Base-by-base conservation (phyloP, 2,329 filamentous ascomycete species). In the Talaromyces sp. region DNA sequence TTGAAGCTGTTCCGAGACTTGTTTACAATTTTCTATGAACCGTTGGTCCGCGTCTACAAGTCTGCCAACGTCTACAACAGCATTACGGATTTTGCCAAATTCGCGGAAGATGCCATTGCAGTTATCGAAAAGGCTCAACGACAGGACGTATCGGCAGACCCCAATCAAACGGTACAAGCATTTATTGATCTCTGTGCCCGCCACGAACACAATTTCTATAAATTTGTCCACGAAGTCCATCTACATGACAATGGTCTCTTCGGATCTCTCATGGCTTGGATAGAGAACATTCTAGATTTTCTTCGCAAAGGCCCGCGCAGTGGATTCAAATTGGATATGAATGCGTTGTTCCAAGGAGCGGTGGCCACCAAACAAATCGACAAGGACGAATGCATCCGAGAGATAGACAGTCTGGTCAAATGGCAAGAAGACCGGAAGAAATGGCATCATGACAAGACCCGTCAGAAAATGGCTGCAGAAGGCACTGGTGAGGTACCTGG, bases 21-120 rank as follows among this genome's bases (percentile, higher is more conserved):
- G 27, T 98, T 99, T 77, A 96, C 93, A 39, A 98, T 99, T 75
- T 99, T 99, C 81, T 99, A 99, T 79, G 95, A 99, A 75, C 95
- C 95, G 0, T 87, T 99, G 25, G 92, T 99, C 17, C 87, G 95
- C 57, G 95, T 99, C 0, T 99, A 99, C 84, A 99, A 98, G 80
- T 97, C 93, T 22, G 95, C 95, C 69, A 99, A 98, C 72, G 94
- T 99, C 31, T 98, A 98, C 83, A 95, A 89, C 82, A 96, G 91
- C 74, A 94, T 99, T 67, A 98, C 94, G 0, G 95, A 99, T 77
- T 98, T 99, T 80, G 91, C 94, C 0, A 84, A 88, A 45, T 99
- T 99, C 72, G 87, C 95, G 62, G 93, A 97, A 73, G 95, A 99
- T 76, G 91, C 93, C 75, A 97, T 98, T 70, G 85, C 87, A 73